phyloP scores from a whole-genome alignment of 768 basidiomycete genomes.

The Auriscalpium orientale region DNA sequence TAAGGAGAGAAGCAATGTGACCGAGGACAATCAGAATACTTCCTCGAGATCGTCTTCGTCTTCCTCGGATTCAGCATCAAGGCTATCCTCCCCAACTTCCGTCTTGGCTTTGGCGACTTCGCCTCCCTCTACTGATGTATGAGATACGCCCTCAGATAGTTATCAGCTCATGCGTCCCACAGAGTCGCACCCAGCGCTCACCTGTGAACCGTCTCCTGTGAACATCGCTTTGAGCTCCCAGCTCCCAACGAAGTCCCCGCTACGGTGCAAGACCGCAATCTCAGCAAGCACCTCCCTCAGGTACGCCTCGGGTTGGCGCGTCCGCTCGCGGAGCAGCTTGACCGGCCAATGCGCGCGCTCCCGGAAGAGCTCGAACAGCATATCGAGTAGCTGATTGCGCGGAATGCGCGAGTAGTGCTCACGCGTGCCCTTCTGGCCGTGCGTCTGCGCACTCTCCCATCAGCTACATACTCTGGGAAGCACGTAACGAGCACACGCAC shows the following conservation, averaged over 20 bases:
- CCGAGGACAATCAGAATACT: slow-evolving; percentile 20
- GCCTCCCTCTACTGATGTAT: slow-evolving; percentile 27
- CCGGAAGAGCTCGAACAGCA: slow-evolving; percentile 71
- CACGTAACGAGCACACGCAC: slow-evolving; percentile 33
- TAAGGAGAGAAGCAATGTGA: too few relatives aligned
- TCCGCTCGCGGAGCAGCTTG: slow-evolving; percentile 65
- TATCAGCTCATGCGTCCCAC: slow-evolving; percentile 1
- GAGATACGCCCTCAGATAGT: neutral
- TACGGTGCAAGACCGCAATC: slow-evolving; percentile 69
- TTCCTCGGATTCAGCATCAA: slow-evolving; percentile 42
- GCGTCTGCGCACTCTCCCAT: slow-evolving; percentile 57
- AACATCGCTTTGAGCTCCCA: slow-evolving; percentile 76
- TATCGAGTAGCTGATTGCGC: slow-evolving; percentile 78
- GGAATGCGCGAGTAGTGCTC: slow-evolving; percentile 92
- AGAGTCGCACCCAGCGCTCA: slow-evolving; percentile 30
- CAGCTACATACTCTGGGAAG: slow-evolving; percentile 5
- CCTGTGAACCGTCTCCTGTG: slow-evolving; percentile 53
- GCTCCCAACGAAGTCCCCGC: slow-evolving; percentile 71
- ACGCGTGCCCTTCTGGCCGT: slow-evolving; percentile 60
- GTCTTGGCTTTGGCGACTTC: slow-evolving; percentile 11
- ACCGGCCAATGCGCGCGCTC: slow-evolving; percentile 79
- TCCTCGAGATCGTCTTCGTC: slow-evolving; percentile 64
- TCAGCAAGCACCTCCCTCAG: slow-evolving; percentile 77
- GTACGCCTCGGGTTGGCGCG: slow-evolving; percentile 81
- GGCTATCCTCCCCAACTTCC: slow-evolving; percentile 30